Conservation (phyloP, 495 filamentous ascomycete species). For the Rhizodiscina lignyota region DNA sequence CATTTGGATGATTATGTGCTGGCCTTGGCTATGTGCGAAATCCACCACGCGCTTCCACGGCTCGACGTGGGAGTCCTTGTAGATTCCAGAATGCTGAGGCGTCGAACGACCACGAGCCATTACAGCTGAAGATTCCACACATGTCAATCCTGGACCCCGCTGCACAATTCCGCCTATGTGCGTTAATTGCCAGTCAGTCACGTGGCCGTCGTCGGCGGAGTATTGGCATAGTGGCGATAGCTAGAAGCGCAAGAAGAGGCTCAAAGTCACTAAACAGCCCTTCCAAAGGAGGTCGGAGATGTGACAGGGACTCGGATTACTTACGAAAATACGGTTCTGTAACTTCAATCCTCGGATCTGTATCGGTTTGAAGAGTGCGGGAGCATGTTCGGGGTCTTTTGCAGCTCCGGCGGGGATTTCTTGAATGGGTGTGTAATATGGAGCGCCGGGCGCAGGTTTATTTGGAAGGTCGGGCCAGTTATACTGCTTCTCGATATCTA, state of each 20-base stretch:
- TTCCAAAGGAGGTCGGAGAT: too few species aligned
- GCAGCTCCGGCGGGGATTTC: slow-evolving; percentile 13
- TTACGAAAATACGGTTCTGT: slow-evolving; percentile 60
- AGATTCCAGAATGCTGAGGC: slow-evolving; percentile 51
- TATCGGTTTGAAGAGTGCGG: slow-evolving; percentile 18
- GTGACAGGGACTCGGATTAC: too few species aligned
- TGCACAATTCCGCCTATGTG: slow-evolving; percentile 43
- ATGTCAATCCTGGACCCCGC: slow-evolving; percentile 45
- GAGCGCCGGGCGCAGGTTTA: too few species aligned
- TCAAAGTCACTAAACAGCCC: too few species aligned
- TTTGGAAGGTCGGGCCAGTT: too few species aligned
- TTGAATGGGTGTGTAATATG: slow-evolving; percentile 13
- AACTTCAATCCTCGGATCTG: slow-evolving; percentile 45
- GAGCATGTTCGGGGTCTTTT: slow-evolving; percentile 9
- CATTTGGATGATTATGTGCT: slow-evolving; percentile 55
- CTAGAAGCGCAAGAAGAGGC: too few species aligned
- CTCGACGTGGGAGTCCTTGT: slow-evolving; percentile 52
- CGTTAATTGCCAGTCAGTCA: slow-evolving; percentile 56
- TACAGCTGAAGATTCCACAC: slow-evolving; percentile 55
- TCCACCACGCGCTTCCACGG: slow-evolving; percentile 43
- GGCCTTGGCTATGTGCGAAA: slow-evolving; percentile 42
- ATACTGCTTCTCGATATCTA: too few species aligned
- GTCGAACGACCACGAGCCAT: slow-evolving; percentile 52
- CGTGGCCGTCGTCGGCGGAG: slow-evolving; percentile 45
- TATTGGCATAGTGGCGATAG: slow-evolving; percentile 54